phyloP scores from a whole-genome alignment of 2,329 filamentous ascomycete genomes.

The Cordyceps javanica region DNA sequence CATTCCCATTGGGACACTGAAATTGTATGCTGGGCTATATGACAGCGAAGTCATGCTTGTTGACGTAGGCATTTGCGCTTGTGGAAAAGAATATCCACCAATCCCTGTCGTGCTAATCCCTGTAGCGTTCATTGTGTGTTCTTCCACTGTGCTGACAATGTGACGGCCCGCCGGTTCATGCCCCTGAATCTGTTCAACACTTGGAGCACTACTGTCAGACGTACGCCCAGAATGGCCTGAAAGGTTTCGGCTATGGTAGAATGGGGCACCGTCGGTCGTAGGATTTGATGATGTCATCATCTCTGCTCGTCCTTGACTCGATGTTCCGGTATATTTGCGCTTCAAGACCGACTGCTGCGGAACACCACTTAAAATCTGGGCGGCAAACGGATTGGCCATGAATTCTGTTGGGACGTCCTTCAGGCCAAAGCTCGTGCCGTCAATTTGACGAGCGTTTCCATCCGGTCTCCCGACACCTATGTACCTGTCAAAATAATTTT shows the following conservation, averaged over 20 bases:
- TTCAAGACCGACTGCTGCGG: slow-evolving; percentile 40
- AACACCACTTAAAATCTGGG: slow-evolving; percentile 40
- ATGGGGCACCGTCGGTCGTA: slow-evolving; percentile 21
- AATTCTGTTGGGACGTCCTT: slow-evolving; percentile 59
- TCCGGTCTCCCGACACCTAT: slow-evolving; percentile 49
- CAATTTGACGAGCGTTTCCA: slow-evolving; percentile 57
- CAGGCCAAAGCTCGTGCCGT: slow-evolving; percentile 68
- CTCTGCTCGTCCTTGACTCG: slow-evolving; percentile 34
- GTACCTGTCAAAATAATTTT: slow-evolving; percentile 85
- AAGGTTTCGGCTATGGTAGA: neutral
- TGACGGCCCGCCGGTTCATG: neutral
- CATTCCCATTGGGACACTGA: slow-evolving; percentile 22
- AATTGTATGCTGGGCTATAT: slow-evolving; percentile 40
- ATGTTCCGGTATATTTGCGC: slow-evolving; percentile 39
- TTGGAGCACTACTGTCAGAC: neutral
- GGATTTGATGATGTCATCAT: slow-evolving; percentile 28
- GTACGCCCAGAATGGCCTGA: neutral
- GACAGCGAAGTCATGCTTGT: slow-evolving; percentile 27
- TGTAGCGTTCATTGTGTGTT: neutral
- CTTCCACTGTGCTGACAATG: slow-evolving; percentile 6
- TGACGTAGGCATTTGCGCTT: slow-evolving; percentile 16
- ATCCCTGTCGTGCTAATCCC: slow-evolving; percentile 17
- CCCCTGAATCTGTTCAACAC: neutral
- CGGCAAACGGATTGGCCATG: slow-evolving; percentile 48
- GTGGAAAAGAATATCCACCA: slow-evolving; percentile 28